These are phyloP conservation scores for Phaeosphaeria sp. DNA, from an alignment of 2,329 filamentous ascomycete species.

Conservation along the genomic window DNA sequence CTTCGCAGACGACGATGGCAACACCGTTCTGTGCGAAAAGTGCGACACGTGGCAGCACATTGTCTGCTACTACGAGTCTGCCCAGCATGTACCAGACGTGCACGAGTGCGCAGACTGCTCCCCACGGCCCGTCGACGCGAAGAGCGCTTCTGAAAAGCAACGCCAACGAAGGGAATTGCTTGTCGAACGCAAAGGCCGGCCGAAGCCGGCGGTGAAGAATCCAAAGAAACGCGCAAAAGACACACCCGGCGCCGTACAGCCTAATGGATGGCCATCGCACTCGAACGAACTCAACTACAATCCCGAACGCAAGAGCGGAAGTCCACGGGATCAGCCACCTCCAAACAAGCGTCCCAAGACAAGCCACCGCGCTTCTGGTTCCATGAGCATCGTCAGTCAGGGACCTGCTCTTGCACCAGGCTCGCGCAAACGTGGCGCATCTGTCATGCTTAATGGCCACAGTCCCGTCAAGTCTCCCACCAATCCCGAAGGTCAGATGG, in stretches of 20 bases:
- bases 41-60: constrained; percentile 99
- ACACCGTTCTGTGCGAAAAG: constrained; percentile 93
- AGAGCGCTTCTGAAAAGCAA: constrained; percentile 77
- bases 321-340: constrained; percentile 62
- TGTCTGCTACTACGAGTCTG: constrained; percentile 89
- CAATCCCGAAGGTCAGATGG: constrained; percentile 68
- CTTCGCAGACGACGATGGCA: constrained; percentile 93
- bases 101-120: constrained; percentile 92
- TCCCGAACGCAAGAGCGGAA: constrained; percentile 56
- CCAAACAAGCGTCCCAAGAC: constrained; percentile 80
- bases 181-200: constrained; percentile 69
- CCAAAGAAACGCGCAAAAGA: constrained; percentile 90
- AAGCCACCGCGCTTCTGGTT: constrained; percentile 80
- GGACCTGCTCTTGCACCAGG: constrained; percentile 70
- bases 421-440: constrained; percentile 66
- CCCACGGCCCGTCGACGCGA: constrained; percentile 74
- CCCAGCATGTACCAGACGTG: constrained; percentile 71
- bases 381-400: constrained; percentile 71
- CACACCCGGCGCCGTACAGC: constrained; percentile 60
- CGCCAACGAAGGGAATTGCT: constrained; percentile 65
- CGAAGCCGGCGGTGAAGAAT: constrained; percentile 78
- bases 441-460: constrained; percentile 64
- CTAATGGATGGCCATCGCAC: constrained; percentile 68
- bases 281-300: constrained; percentile 62
- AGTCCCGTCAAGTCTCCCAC: constrained; percentile 81